Evolutionary conservation across 139 green algal genomes (phyloP).

Genomic region (Micractinium conductrix): DNA sequence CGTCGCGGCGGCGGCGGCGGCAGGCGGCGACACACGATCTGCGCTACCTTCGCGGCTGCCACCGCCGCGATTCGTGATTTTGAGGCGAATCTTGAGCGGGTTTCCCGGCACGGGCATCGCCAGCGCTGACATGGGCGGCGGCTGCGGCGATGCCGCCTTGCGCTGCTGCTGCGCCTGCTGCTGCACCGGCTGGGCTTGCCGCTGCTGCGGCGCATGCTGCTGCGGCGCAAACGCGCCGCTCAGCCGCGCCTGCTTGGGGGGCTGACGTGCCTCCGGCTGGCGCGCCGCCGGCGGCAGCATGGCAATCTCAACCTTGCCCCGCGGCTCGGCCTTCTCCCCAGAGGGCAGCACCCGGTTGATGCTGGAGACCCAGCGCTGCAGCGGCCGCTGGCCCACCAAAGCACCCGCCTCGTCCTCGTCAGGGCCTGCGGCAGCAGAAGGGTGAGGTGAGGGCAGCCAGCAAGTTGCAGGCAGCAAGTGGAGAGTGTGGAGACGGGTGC

Average conservation of each 20-base stretch:
- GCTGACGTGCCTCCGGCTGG: background rate
- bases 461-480: too few species aligned
- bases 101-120: slow-evolving; percentile 12
- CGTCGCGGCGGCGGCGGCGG: background rate
- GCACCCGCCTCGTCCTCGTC: slow-evolving; percentile 16
- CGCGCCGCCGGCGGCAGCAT: background rate
- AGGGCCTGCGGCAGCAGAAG: background rate
- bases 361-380: slow-evolving; percentile 12
- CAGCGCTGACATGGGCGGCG: background rate
- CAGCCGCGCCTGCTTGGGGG: background rate
- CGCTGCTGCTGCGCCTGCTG: slow-evolving; percentile 3
- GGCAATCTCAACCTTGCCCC: background rate
- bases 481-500: too few species aligned
- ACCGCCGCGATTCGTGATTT: background rate
- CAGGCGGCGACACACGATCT: background rate
- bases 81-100: slow-evolving; percentile 10
- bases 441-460: too few species aligned
- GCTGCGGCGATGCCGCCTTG: background rate
- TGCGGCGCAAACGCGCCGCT: background rate
- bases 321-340: slow-evolving; percentile 2
- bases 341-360: background rate
- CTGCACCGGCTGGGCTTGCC: background rate
- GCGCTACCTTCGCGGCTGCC: background rate
- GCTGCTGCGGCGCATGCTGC: background rate
- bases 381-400: background rate